Percentiles rank a stretch among this genome's conserved stretches.
These are phyloP conservation scores for Sclerotinia minor DNA, from an alignment of 2,329 filamentous ascomycete genomes.

Conservation along the genomic window DNA sequence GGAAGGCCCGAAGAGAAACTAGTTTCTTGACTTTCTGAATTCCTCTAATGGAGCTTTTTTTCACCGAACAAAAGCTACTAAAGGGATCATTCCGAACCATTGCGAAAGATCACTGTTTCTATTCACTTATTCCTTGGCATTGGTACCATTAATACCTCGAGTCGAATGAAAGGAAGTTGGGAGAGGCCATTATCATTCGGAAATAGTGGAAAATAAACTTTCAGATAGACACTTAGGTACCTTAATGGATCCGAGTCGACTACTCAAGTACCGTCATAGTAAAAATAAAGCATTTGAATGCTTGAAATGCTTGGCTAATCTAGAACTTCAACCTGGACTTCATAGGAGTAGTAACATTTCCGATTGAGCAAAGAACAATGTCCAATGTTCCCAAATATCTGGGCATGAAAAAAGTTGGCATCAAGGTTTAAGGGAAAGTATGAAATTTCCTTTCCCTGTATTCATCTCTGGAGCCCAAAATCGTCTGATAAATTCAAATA, in stretches of 20 bases:
- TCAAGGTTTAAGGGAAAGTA: slow-evolving; percentile 31
- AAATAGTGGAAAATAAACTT: slow-evolving; percentile 34
- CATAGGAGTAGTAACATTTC: slow-evolving; percentile 23
- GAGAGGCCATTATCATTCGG: slow-evolving; percentile 34
- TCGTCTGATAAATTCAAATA: neutral
- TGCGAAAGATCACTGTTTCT: slow-evolving; percentile 59
- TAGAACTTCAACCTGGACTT: neutral
- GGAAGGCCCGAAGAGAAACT: too few relatives aligned
- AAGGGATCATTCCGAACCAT: slow-evolving; percentile 52
- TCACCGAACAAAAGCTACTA: slow-evolving; percentile 28
- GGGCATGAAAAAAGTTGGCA: slow-evolving; percentile 32
- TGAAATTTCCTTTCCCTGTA: neutral
- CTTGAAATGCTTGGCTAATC: neutral
- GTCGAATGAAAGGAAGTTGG: slow-evolving; percentile 45
- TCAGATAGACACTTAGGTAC: neutral
- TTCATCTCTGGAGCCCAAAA: neutral
- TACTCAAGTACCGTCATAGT: neutral
- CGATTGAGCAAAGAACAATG: slow-evolving; percentile 30
- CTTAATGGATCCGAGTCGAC: neutral
- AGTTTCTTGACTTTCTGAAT: too few relatives aligned
- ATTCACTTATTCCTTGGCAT: slow-evolving; percentile 54
- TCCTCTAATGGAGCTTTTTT: slow-evolving; percentile 28
- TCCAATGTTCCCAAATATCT: slow-evolving; percentile 30
- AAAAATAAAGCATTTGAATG: neutral
- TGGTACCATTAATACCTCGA: slow-evolving; percentile 54